Base-by-base conservation (phyloP, 352 stramenopile genomes). In the Phytopythium oedochilum region DNA sequence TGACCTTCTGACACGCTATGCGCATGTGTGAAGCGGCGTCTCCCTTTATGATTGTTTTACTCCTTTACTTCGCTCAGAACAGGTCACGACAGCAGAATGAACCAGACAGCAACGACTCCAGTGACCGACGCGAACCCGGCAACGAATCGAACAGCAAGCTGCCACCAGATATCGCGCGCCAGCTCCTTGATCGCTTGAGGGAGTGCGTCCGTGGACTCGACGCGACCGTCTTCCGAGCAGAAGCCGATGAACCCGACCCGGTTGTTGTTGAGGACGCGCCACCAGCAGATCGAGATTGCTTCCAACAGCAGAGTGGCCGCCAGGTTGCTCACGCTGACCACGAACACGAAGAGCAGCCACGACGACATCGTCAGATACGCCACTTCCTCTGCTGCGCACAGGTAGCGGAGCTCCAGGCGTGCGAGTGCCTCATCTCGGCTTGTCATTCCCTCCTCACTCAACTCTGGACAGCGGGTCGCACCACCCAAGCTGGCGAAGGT, bases 301-400 rank as follows among this genome's bases (percentile, higher is more conserved):
- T 79, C 74, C 43, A 88, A 53, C 23, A 83, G 11, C 73, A 87
- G 79, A 17, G 65, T 64, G 35, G 66, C 57, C 5, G 57, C 57
- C 22, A 88, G 78, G 8, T 78, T 73, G 52, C 71, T 78, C 20
- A 65, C 59, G 2, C 77, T 26, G 35, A 72, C 66, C 10, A 87
- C 38, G n/a, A 85, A 61, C 10, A 78, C 28, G 17, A 87, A 31
- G 12, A 89, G 65, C 81, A 79, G 88, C 78, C 79, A 91, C 22
- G 72, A 86, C 20, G 76, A 55, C 43, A 71, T 26, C 10, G 61
- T 69, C 50, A 91, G 60, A 53, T 91, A 91, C 25, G 89, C 49
- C n/a, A 61, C 64, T 42, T 76, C 70, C 54, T 91, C 81, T 17
- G 75, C 61, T 22, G 70, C 65, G 46, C 81, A 91, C 5, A 66